Evolutionary conservation across 805 yeast species (phyloP).

Genomic region (Pichia thaimueangensis): DNA sequence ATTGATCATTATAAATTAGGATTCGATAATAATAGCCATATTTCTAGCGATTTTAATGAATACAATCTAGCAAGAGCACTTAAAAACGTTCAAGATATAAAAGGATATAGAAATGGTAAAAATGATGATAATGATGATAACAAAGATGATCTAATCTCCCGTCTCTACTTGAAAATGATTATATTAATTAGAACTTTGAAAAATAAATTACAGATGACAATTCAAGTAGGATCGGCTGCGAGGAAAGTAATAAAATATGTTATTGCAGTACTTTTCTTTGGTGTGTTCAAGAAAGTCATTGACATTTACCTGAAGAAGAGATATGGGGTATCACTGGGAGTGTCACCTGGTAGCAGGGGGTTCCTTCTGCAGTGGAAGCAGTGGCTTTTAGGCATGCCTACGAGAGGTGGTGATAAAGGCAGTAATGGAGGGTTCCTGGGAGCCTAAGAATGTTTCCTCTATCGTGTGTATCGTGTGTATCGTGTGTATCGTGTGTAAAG

Average conservation of each 20-base stretch:
- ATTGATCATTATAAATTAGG: constrained; percentile 7
- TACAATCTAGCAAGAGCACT: neutral
- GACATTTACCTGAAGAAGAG: constrained; percentile 1
- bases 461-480: too few relatives aligned
- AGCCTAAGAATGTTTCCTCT: too few relatives aligned
- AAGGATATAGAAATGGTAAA: neutral
- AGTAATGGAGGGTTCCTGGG: too few relatives aligned
- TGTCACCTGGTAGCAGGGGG: neutral
- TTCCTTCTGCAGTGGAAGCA: neutral
- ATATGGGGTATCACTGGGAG: neutral
- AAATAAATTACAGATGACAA: neutral
- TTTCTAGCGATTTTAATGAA: constrained; percentile 1
- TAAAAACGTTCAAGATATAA: neutral
- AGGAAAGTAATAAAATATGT: neutral
- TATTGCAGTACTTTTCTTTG: constrained; percentile 1
- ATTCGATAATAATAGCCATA: constrained; percentile 1
- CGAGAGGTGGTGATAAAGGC: neutral
- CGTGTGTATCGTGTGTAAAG: too few relatives aligned
- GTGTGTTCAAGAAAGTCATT: neutral
- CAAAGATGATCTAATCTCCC: neutral
- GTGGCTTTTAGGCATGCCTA: neutral
- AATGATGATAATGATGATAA: neutral
- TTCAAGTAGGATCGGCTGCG: neutral
- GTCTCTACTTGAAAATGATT: constrained; percentile 6
- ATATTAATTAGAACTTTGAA: neutral